Base-by-base conservation (phyloP, 805 yeast genomes). In the Saccharomyces jurei region DNA sequence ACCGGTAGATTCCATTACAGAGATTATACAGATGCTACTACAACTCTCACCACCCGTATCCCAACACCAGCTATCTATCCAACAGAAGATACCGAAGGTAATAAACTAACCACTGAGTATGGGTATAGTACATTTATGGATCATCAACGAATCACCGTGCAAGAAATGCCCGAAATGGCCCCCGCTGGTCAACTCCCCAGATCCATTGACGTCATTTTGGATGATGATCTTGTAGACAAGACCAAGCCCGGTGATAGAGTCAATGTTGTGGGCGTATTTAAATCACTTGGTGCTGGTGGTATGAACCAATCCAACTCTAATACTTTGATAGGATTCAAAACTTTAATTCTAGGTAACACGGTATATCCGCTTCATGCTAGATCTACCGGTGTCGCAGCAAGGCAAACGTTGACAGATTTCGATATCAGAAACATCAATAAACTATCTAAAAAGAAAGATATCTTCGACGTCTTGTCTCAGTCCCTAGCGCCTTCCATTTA, bases 131-230 rank as follows among this genome's bases (percentile, higher is more conserved):
- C 95, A 29, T 94, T 89, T 69, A 79, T 92, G 63, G 99, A 94
- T 71, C 97, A 92, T 69, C 99, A 94, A 72, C 86, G 89, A 44
- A 80, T 94, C 41, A 82, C 97, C 0, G 86, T 94, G 41, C 99
- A 94, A 71, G 99, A 94, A 74, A 88, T 94, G 89, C 98, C 99
- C 1, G 98, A 94, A 73, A 78, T 85, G 58, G 97, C 98, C 1
- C 99, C 98, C 14, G 96, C 98, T 0, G 99, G 99, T 54, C 98
- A 92, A 73, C 77, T 94, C 58, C 99, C 99, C 36, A 79, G 98
- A 64, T 84, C 96, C 2, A 80, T 94, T 36, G 99, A 94, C 66
- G 86, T 92, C 26, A 81, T 92, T n/a, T 74, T 94, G 63, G 97
- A 92, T 69, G 97, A 91, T 65, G 99, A 94, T 68, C 77, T 94